Base-by-base conservation (phyloP, 768 basidiomycete genomes). In the Tulasnella sp. region DNA sequence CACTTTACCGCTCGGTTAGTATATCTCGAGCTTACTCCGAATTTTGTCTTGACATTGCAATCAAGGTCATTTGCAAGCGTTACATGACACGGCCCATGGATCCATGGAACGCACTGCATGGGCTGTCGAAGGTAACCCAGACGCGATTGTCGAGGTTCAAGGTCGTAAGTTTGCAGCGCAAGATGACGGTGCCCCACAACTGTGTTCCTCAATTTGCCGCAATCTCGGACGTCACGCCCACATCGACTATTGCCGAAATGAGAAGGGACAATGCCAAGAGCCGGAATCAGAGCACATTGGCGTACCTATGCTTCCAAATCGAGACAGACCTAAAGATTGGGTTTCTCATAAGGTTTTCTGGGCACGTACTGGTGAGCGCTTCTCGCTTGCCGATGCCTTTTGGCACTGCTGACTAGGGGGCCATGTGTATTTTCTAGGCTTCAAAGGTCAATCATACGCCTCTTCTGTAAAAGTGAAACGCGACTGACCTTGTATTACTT, bases 271-370 rank as follows among this genome's bases (percentile, higher is more conserved):
- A n/a, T 72, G 71, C 37, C 35, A 41, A 35, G 83, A 81, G 0
- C 75, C 79, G 1, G 86, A 86, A 7, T 65, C 83, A 14, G 80
- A 86, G 72, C 88, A 89, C 72, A 79, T 87, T 41, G 73, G 42
- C 2, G 77, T 75, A 26, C 79, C 77, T 26, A 77, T 89, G 70
- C 77, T 79, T 0, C 88, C 88, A 2, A 74, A 84, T 44, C 85
- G 86, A 0, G 76, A 82, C 36, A 79, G 78, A 22, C 72, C 82
- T 0, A 89, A 89, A 74, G 88, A 89, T 73, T 81, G 79, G 75
- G 78, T 89, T 41, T 83, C 85, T 7, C 88, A 89, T 73, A 79
- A 76, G 34, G 75, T 89, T 35, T 84, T 83, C 75, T 89, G 88
- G 88, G 81, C 82, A 73, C 82, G 88, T n/a, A 82, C 82, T 73